Evolutionary conservation across 352 stramenopile species (phyloP), one percentile per base, ranked within the genome.

Genomic region (Globisporangium iwayamae): DNA sequence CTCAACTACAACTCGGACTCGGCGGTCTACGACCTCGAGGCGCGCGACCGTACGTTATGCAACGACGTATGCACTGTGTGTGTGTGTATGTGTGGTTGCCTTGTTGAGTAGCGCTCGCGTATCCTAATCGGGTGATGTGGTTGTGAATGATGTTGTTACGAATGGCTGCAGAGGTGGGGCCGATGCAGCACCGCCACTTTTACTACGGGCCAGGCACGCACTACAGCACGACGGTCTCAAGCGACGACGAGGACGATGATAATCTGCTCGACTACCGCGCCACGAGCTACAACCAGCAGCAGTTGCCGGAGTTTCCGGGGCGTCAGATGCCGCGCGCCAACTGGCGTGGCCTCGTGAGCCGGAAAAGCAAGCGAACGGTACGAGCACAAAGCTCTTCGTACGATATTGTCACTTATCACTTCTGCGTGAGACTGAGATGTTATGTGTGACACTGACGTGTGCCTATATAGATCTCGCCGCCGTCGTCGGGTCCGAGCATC

Each of bases 1-100:
- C 75, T 90, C 53, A 90, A 94, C 64, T 94, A 94, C 71, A 94
- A 94, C 75, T 94, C 85, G 50, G 85, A 94, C 62, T 93, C 85
- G 63, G 85, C 80, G 47, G 77, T 93, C 47, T 89, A 91, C 64
- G 73, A 89, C 45, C 67, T 76, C 43, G 77, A 85, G 62, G 69
- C 71, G 28, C 60, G 62, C 16, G 57, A 68, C 38, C 56, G 62
- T 65, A 68, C 62, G 64, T 60, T 22, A 25, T 60, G 52, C n/a
- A 18, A 25, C 39, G 9, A 28, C 25, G 25, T 28, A 28, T 28
- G 25, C 25, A 28, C 25, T 54, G 22, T 38, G 47, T 34, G 16
- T 28, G 10, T 16, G 11, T 20, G 18, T 4, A 6, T 36, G 38
- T 52, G 14, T 28, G 41, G 11, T 45, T 57, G 22, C 8, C 18